Evolutionary conservation across 306 rosid species (phyloP), one percentile per base, ranked within the genome.

Genomic region (Begonia fuchsioides): DNA sequence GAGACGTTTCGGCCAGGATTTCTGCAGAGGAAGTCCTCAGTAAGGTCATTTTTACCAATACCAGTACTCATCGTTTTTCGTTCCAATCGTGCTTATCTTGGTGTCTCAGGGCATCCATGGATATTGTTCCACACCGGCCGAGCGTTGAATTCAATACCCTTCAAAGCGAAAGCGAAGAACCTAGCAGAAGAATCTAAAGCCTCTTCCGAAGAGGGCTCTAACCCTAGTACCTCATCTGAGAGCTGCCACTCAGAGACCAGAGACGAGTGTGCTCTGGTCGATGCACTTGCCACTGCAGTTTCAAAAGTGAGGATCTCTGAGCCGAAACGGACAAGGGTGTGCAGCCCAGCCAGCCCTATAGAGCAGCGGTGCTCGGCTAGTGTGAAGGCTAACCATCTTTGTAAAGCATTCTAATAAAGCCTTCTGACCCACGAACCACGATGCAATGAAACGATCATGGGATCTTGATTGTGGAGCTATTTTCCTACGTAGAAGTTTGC

Each of bases 301-400:
- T 92, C 96, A 14, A 94, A 76, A 15, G 94, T 92, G 72, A 71
- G 86, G 62, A 92, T 92, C 59, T 92, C 98, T 0, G 96, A 82
- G 68, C 94, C 98, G 12, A 92, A 92, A 75, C 71, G 96, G 68
- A 92, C 72, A 69, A 75, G 94, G 66, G 49, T 92, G 55, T 92
- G 93, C 50, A 69, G 73, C 62, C 87, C 98, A 1, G 70, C 94
- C 0, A 79, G 96, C 44, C 94, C 93, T 3, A 73, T 85, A 43
- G 88, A 82, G 81, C 96, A 92, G 81, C 94, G 86, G 58, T 72
- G 83, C 65, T 92, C 98, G 46, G 85, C 98, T 82, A 92, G 85
- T 87, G 56, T 90, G 88, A 81, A 75, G 72, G 72, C 92, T 72
- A 90, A 76, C 83, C 75, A 85, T 76, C 98, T 85, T 62, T 92